Conservation (phyloP, 2,329 filamentous ascomycete species). For the Hypoxylon sp. region DNA sequence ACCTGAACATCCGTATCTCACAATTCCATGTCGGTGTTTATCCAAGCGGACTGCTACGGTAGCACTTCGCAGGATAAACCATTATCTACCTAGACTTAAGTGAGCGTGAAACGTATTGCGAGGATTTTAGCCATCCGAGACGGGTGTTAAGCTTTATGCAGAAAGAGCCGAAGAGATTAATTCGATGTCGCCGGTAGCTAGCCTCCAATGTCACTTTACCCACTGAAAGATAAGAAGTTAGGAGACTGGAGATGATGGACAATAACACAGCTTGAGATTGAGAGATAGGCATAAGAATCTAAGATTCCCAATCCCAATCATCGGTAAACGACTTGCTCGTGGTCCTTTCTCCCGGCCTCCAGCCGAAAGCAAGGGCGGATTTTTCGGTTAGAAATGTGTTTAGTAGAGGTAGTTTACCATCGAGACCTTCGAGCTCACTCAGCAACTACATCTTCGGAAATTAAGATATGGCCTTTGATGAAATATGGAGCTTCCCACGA, state of each 20-base stretch:
- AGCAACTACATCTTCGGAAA: constrained; percentile 2
- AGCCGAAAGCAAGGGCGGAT: constrained; percentile 16
- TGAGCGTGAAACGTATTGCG: constrained; percentile 24
- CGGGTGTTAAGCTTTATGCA: constrained; percentile 34
- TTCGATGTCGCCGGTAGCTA: constrained; percentile 17
- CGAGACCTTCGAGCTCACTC: not conserved
- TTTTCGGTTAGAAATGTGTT: not conserved
- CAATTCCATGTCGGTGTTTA: constrained; percentile 33
- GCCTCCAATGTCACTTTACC: constrained; percentile 15
- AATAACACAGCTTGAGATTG: constrained; percentile 14
- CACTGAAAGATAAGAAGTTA: constrained; percentile 29
- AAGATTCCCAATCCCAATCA: constrained; percentile 1
- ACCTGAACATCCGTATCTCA: constrained; percentile 9
- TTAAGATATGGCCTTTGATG: constrained; percentile 20
- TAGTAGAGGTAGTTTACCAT: not conserved
- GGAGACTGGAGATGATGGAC: constrained; percentile 8
- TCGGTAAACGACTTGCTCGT: constrained; percentile 20
- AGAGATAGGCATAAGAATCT: constrained; percentile 1
- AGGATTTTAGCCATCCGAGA: constrained; percentile 35
- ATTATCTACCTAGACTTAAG: constrained; percentile 1
- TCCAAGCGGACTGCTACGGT: constrained; percentile 44
- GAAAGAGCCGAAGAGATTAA: constrained; percentile 22
- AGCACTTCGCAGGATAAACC: constrained; percentile 26
- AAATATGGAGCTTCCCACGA: not conserved
- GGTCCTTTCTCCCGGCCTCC: constrained; percentile 29